Evolutionary conservation across 1,139 yeast species (phyloP).

Genomic region (Debaryomyces coudertii): DNA sequence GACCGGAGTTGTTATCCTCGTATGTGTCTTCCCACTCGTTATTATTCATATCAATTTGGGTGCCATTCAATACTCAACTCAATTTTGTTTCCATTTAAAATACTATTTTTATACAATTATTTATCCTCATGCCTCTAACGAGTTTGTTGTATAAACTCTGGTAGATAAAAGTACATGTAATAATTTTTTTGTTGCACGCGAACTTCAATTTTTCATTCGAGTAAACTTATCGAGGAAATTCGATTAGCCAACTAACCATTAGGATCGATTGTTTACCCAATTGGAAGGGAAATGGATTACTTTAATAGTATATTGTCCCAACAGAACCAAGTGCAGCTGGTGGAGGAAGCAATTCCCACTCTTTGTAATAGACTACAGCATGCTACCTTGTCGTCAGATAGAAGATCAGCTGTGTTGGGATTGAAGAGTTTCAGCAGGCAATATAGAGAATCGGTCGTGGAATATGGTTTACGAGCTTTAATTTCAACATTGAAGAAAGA

Average conservation of each 20-base stretch:
- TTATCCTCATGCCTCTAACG: not conserved
- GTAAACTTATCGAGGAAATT: not conserved
- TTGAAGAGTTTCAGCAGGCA: conserved; percentile 88
- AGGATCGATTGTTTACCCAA: conserved; percentile 3
- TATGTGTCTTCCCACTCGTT: not conserved
- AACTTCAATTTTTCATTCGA: conserved; percentile 2
- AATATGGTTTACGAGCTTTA: conserved; percentile 80
- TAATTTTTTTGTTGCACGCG: not conserved
- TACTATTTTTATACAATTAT: not conserved
- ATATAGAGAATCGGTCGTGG: conserved; percentile 87
- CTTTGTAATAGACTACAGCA: conserved; percentile 86
- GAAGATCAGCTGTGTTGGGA: conserved; percentile 90
- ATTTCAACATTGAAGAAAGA: conserved; percentile 70
- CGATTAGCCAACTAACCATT: not conserved
- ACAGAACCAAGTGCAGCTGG: conserved; percentile 53
- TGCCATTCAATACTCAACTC: not conserved
- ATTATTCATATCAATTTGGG: conserved; percentile 1
- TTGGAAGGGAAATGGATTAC: conserved; percentile 36
- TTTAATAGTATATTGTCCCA: conserved; percentile 41
- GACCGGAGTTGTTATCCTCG: conserved; percentile 6
- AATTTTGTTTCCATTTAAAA: not conserved
- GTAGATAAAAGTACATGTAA: not conserved
- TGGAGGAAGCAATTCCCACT: conserved; percentile 86
- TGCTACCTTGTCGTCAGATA: conserved; percentile 79
- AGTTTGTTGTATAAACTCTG: not conserved